These are phyloP conservation scores for Xylaria flabelliformis DNA, from an alignment of 495 filamentous ascomycete genomes.

Conservation along the genomic window DNA sequence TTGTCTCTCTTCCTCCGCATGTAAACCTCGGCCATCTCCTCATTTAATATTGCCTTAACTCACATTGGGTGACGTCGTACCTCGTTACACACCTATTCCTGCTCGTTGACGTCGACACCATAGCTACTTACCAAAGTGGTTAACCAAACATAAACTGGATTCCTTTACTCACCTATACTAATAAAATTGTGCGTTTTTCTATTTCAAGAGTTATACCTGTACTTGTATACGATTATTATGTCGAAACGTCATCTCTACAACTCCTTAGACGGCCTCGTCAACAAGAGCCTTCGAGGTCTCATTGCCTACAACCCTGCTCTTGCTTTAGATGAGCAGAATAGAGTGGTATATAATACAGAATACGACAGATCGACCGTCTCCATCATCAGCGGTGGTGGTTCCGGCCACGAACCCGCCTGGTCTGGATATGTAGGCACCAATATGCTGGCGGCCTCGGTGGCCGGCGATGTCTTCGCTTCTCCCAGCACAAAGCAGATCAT, in stretches of 20 bases:
- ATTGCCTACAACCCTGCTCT: slow-evolving; percentile 63
- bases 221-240: slow-evolving; percentile 39
- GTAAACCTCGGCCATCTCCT: slow-evolving; percentile 18
- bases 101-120: not conserved
- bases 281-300: slow-evolving; percentile 60
- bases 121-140: slow-evolving; percentile 1
- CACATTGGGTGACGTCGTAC: not conserved
- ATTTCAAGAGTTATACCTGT: slow-evolving; percentile 9
- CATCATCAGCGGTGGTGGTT: slow-evolving; percentile 66
- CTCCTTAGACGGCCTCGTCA: slow-evolving; percentile 58
- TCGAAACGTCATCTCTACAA: slow-evolving; percentile 56
- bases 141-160: not conserved
- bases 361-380: slow-evolving; percentile 59
- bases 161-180: not conserved
- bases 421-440: slow-evolving; percentile 67
- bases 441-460: slow-evolving; percentile 64
- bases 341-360: slow-evolving; percentile 63
- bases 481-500: slow-evolving; percentile 68
- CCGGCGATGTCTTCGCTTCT: slow-evolving; percentile 67
- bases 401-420: slow-evolving; percentile 69
- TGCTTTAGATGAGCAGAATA: slow-evolving; percentile 60
- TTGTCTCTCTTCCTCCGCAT: slow-evolving; percentile 7
- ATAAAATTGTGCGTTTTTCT: not conserved
- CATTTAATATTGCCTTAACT: slow-evolving; percentile 11
- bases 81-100: not conserved